Evolutionary conservation across 78 protist genomes (phyloP).

Genomic region (Pigoraptor vietnamica): DNA sequence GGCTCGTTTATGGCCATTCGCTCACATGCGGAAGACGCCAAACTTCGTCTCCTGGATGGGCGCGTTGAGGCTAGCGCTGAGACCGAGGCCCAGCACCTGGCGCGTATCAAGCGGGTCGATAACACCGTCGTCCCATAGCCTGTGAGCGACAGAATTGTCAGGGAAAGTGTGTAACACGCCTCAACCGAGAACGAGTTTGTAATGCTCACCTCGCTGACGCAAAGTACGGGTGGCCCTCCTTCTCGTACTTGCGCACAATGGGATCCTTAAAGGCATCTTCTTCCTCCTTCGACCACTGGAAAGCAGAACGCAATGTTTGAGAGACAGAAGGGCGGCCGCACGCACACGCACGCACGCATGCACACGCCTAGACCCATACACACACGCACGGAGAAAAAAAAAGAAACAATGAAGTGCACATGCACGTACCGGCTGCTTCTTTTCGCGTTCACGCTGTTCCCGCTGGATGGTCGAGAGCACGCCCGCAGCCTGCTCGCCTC

Average conservation of each 20-base stretch:
- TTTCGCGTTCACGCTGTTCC: slow-evolving; percentile 3
- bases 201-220: slow-evolving; percentile 7
- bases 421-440: background rate
- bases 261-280: slow-evolving; percentile 47
- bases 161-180: background rate
- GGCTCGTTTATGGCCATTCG: too few species aligned
- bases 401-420: too few species aligned
- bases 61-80: slow-evolving; percentile 63
- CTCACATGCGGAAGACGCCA: slow-evolving; percentile 88
- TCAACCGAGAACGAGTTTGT: background rate
- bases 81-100: slow-evolving; percentile 67
- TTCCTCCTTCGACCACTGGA: slow-evolving; percentile 55
- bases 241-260: slow-evolving; percentile 68
- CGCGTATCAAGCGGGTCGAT: slow-evolving; percentile 83
- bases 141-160: background rate
- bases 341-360: too few species aligned
- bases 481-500: slow-evolving; percentile 93
- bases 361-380: too few species aligned
- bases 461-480: slow-evolving; percentile 27
- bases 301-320: too few species aligned
- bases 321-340: too few species aligned
- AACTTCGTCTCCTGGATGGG: slow-evolving; percentile 46
- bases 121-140: slow-evolving; percentile 96
- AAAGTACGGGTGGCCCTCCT: slow-evolving; percentile 81
- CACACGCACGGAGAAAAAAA: too few species aligned